These are phyloP conservation scores for Aspergillus latus DNA, from an alignment of 2,329 filamentous ascomycete species.

Conservation along the genomic window DNA sequence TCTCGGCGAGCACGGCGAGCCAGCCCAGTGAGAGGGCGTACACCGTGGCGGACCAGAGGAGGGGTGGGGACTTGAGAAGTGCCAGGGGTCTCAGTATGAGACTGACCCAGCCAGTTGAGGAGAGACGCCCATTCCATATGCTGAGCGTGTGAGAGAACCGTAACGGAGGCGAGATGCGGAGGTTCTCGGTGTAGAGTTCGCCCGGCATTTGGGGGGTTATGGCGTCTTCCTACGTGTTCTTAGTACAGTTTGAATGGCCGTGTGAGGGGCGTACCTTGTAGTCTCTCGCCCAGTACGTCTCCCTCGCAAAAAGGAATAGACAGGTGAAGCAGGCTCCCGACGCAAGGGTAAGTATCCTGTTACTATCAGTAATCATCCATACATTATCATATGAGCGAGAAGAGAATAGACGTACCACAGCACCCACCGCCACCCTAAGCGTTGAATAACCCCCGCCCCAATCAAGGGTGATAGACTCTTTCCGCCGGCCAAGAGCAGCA, in stretches of 20 bases:
- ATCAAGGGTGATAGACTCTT: slow-evolving; percentile 6
- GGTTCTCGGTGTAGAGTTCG: neutral
- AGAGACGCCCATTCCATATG: slow-evolving; percentile 1
- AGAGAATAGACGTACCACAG: slow-evolving; percentile 4
- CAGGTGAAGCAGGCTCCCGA: neutral
- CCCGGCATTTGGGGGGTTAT: neutral
- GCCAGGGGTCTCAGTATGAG: neutral
- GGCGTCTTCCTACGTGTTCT: neutral
- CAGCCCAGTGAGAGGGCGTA: slow-evolving; percentile 6
- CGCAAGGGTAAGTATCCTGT: neutral
- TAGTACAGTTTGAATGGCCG: neutral
- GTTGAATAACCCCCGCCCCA: slow-evolving; percentile 3
- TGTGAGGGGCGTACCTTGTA: neutral
- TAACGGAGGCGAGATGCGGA: slow-evolving; percentile 2
- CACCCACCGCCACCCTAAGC: slow-evolving; percentile 6
- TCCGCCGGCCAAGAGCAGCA: slow-evolving; percentile 5
- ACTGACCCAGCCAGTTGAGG: neutral
- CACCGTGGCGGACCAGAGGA: neutral
- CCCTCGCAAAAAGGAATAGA: neutral
- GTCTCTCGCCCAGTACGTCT: slow-evolving; percentile 1
- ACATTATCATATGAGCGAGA: too few relatives aligned
- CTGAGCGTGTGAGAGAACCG: neutral
- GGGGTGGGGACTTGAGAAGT: neutral
- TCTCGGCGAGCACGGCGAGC: slow-evolving; percentile 1
- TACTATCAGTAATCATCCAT: neutral